Base-by-base conservation (phyloP, 2,329 filamentous ascomycete species). In the Paraconiothyrium brasiliense region DNA sequence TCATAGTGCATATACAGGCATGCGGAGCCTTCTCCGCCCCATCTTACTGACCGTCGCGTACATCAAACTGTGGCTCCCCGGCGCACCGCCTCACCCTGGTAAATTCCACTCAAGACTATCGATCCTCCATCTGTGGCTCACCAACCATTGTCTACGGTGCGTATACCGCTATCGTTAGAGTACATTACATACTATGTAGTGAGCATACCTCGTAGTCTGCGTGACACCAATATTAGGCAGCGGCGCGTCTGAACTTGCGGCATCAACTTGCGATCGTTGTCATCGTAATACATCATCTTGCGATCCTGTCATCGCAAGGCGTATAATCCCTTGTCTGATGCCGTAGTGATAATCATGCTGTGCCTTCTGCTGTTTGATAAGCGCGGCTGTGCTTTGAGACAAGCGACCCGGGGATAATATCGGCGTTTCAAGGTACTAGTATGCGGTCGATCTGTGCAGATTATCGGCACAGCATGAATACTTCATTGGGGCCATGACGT, bases 121-220 rank as follows among this genome's bases (percentile, higher is more conserved):
- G 4, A 55, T 34, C 52, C 39, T 22, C 6, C 16, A 41, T 24
- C 24, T 44, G 37, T 44, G 37, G 37, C 51, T 54, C 51, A 32
- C 51, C 37, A 54, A 54, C 51, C 37, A 54, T 14, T 14, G 22
- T 41, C 34, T 44, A 32, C 37, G 51, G 16, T 20, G 39, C 14
- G 39, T 41, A 9, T n/a, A 44, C 35, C 35, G 50, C 10, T 16
- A 41, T 41, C 10, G 16, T 34, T 24, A 44, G 9, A n/a, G 10
- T 54, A 27, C 52, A 22, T n/a, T 2, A 2, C 9, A 43, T 27
- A 11, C 13, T 32, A 7, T 24, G 35, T 54, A 24, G 27, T 30
- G 27, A 30, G 27, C 6, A 30, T 30, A 30, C 20, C 20, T 20
- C 20, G 20, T 20, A 20, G 20, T 20, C 20, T 20, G 20, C 20